Base-by-base conservation (phyloP, 306 rosid genomes). In the Quillaja saponaria region DNA sequence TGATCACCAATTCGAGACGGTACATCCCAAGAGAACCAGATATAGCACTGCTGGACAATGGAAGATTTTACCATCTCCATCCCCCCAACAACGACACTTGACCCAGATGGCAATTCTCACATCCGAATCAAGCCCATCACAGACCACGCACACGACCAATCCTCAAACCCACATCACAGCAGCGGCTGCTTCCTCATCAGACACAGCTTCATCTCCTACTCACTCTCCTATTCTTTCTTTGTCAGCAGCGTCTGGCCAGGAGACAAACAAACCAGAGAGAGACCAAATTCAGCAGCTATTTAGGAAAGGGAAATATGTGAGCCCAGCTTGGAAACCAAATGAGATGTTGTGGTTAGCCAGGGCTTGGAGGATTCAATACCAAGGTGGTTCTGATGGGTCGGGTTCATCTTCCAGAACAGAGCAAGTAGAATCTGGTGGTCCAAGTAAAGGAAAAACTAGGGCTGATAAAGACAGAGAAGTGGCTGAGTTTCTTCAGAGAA, bases 311-410 rank as follows among this genome's bases (percentile, higher is more conserved):
- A 92, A 92, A 42, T 89, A 85, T 55, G 96, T 92, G 19, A 92
- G 97, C 74, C 99, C 99, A 1, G 99, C 89, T 58, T 92, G 99
- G 99, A 92, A 92, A 63, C 97, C 99, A 1, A 81, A 78, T 53
- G 99, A 92, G 80, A 92, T 89, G 99, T 37, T 92, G 17, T 92
- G 99, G 94, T 41, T 92, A 6, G 96, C 97, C 25, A 81, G 84
- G 56, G 99, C 87, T 7, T 86, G 99, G 99, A 84, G 82, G 66
- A 78, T 78, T 11, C 95, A 86, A 42, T 83, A 85, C 74, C 90
- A 88, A 80, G 80, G 81, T 48, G 68, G 71, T 14, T 42, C 59
- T 15, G 63, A 61, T 40, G 75, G 73, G 40, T 78, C 78, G 3
- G 81, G 74, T 4, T 49, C 77, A 13, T 82, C 82, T 48, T 69